A percentile compares a stretch with the other conserved stretches of the same genome.
phyloP scores from a whole-genome alignment of 148 eudicot species.

The Hydrangea macrophylla region DNA sequence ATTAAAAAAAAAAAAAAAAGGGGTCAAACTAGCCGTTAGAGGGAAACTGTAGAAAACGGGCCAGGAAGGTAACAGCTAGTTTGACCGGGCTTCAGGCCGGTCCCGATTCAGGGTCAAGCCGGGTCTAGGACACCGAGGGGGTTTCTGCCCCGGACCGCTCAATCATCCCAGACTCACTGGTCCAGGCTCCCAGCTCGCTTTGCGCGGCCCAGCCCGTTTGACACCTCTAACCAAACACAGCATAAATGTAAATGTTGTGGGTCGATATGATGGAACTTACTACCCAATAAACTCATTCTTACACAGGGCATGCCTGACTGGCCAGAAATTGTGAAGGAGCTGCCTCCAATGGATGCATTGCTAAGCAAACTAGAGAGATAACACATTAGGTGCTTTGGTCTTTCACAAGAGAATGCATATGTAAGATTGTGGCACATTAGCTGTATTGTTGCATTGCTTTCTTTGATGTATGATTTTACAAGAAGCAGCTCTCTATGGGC shows the following conservation, averaged over 20 bases:
- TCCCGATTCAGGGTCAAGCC: no score
- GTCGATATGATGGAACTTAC: not conserved
- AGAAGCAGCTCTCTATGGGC: not conserved
- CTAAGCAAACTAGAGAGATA: slow-evolving; percentile 93
- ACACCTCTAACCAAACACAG: no score
- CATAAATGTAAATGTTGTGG: not conserved
- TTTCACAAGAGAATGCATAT: not conserved
- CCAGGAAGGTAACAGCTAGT: no score
- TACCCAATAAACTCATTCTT: not conserved
- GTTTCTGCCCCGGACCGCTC: not conserved
- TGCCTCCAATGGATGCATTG: slow-evolving; percentile 75
- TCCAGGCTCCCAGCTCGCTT: not conserved
- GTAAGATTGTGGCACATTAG: not conserved
- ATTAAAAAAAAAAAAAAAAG: no score
- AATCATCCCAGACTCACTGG: not conserved
- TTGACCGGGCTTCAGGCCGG: no score
- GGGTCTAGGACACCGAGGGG: no score
- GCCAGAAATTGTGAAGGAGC: slow-evolving; percentile 70
- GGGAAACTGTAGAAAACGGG: no score
- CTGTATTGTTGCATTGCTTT: not conserved
- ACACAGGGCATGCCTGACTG: slow-evolving; percentile 97
- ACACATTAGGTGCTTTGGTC: slow-evolving; percentile 2
- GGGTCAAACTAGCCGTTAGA: no score
- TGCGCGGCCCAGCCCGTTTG: no score
- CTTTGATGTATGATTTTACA: not conserved